Evolutionary conservation across 352 stramenopile genomes (phyloP).

Genomic region (Stephanocyclus meneghinianus): DNA sequence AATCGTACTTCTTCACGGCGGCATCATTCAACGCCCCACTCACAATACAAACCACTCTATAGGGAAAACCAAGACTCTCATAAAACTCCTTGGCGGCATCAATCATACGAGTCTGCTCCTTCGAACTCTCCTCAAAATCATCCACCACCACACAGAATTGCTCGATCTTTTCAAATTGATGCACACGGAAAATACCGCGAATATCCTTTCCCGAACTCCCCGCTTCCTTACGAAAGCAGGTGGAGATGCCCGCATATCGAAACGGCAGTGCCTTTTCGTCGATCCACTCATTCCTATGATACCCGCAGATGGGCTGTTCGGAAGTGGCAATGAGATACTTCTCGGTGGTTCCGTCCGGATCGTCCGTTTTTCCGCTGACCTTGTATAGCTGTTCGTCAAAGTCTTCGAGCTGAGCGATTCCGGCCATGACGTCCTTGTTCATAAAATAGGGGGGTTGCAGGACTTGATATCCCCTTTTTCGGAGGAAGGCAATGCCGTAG

Average conservation of each 20-base stretch:
- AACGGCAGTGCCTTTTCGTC: conserved; percentile 85
- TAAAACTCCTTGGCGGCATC: conserved; percentile 95
- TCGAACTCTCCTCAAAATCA: conserved; percentile 87
- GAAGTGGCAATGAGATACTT: conserved; percentile 99
- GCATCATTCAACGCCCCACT: conserved; percentile 96
- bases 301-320: conserved; percentile 98
- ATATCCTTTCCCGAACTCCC: conserved; percentile 98
- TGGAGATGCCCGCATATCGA: conserved; percentile 91
- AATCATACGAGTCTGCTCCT: conserved; percentile 86
- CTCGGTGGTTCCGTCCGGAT: conserved; percentile 82
- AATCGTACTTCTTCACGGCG: conserved; percentile 99
- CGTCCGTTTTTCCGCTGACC: conserved; percentile 88
- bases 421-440: conserved; percentile 99
- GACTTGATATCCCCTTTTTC: conserved; percentile 93
- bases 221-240: conserved; percentile 99
- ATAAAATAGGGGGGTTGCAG: conserved; percentile 99
- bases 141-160: conserved; percentile 97
- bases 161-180: conserved; percentile 99
- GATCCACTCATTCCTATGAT: conserved; percentile 95
- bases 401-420: conserved; percentile 97
- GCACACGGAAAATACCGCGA: conserved; percentile 99
- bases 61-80: conserved; percentile 96
- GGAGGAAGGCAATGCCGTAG: conserved; percentile 96
- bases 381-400: conserved; percentile 99
- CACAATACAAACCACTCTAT: conserved; percentile 99